Evolutionary conservation across 805 yeast species (phyloP).

Genomic region (Candida easanensis): DNA sequence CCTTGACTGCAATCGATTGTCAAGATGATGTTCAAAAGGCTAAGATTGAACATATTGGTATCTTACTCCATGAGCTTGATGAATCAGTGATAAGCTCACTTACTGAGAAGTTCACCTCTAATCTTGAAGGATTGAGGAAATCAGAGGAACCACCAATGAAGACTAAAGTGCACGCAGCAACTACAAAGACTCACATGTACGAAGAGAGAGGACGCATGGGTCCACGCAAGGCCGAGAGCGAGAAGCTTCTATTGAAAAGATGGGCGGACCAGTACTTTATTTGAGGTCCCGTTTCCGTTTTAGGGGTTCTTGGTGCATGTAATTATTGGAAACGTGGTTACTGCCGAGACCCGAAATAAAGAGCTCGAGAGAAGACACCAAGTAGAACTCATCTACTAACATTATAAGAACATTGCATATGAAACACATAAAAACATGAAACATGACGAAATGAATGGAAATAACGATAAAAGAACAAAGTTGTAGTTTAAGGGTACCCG

Average conservation of each 20-base stretch:
- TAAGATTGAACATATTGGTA: conserved; percentile 17
- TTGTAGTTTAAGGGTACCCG: too few species aligned
- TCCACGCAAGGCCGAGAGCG: conserved; percentile 29
- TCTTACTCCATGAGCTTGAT: conserved; percentile 16
- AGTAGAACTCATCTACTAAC: too few species aligned
- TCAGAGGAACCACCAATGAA: not conserved
- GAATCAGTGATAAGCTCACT: conserved; percentile 13
- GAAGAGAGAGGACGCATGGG: conserved; percentile 1
- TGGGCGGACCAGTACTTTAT: conserved; percentile 42
- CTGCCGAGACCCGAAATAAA: too few species aligned
- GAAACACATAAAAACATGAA: too few species aligned
- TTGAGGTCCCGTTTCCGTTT: too few species aligned
- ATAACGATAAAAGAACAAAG: too few species aligned
- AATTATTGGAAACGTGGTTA: too few species aligned
- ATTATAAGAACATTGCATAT: conserved; percentile 1
- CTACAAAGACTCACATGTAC: not conserved
- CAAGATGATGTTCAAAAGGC: conserved; percentile 15
- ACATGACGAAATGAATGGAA: not conserved
- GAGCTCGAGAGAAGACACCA: too few species aligned
- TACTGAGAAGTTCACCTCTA: conserved; percentile 2
- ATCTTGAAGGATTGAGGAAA: conserved; percentile 2
- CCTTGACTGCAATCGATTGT: conserved; percentile 5
- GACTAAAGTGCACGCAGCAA: not conserved
- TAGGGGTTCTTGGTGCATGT: too few species aligned
- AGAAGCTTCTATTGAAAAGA: conserved; percentile 44